phyloP scores from a whole-genome alignment of 2,329 filamentous ascomycete species.

The Xenoacremonium recifei region DNA sequence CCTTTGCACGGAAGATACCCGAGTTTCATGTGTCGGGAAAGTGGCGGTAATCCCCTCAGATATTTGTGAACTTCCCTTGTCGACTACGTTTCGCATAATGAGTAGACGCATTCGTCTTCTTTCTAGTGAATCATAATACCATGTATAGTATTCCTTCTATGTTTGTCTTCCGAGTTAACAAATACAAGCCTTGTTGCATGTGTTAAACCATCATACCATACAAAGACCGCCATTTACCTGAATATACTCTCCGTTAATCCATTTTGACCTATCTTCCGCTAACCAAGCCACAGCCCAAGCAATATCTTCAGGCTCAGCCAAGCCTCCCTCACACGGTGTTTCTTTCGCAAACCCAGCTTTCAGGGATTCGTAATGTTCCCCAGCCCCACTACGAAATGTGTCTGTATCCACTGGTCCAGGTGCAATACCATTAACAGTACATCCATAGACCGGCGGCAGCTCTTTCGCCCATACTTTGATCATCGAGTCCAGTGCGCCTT shows the following conservation, averaged over 20 bases:
- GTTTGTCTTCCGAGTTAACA: too few relatives aligned
- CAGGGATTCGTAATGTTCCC: constrained; percentile 34
- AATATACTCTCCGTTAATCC: constrained; percentile 43
- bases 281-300: constrained; percentile 46
- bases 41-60: too few relatives aligned
- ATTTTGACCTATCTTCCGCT: constrained; percentile 42
- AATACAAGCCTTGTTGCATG: too few relatives aligned
- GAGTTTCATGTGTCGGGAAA: too few relatives aligned
- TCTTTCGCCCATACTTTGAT: constrained; percentile 44
- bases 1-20: too few relatives aligned
- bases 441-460: constrained; percentile 42
- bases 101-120: too few relatives aligned
- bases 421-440: constrained; percentile 44
- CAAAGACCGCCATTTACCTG: constrained; percentile 24
- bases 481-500: constrained; percentile 48
- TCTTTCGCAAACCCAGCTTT: constrained; percentile 38
- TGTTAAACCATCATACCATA: constrained; percentile 15
- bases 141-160: too few relatives aligned
- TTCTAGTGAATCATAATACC: too few relatives aligned
- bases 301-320: constrained; percentile 45
- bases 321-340: constrained; percentile 39
- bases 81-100: too few relatives aligned
- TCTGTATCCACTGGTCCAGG: constrained; percentile 43
- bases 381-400: constrained; percentile 25
- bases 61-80: too few relatives aligned